Conservation (phyloP, 2,329 filamentous ascomycete genomes). For the Phialophora verrucosa region DNA sequence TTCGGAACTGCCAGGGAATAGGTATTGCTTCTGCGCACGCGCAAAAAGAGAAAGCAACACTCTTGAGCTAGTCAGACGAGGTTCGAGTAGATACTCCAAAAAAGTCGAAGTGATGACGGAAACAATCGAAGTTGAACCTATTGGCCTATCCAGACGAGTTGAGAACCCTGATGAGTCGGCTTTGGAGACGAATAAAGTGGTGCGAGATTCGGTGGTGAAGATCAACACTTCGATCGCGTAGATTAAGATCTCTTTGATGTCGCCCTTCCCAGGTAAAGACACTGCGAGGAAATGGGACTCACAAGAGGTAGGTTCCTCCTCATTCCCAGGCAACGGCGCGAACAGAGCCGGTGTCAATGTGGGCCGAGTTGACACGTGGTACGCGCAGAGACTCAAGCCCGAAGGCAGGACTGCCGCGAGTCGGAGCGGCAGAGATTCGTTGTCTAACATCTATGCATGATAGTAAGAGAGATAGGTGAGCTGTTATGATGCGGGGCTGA, state of each 20-base stretch:
- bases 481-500: background rate
- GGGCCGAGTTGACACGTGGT: constrained; percentile 88
- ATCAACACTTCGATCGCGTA: constrained; percentile 87
- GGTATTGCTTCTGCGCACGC: constrained; percentile 86
- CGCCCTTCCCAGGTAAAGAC: constrained; percentile 46
- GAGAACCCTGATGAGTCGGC: constrained; percentile 95
- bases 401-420: constrained; percentile 60
- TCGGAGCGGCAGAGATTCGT: constrained; percentile 45
- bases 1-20: constrained; percentile 90
- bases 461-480: background rate
- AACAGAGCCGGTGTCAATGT: constrained; percentile 76
- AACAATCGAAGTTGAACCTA: constrained; percentile 67
- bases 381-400: constrained; percentile 68
- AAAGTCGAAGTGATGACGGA: constrained; percentile 76
- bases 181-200: constrained; percentile 93
- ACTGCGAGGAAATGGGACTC: constrained; percentile 80
- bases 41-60: constrained; percentile 90
- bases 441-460: constrained; percentile 21
- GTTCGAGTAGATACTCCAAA: constrained; percentile 72
- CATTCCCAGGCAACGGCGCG: constrained; percentile 73
- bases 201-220: constrained; percentile 79
- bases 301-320: constrained; percentile 78
- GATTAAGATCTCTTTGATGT: constrained; percentile 63
- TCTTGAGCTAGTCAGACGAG: constrained; percentile 55
- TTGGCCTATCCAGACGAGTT: constrained; percentile 67